Evolutionary conservation across 306 rosid species (phyloP), one percentile per base, ranked within the genome.

Genomic region (Cucurbita argyrosperma): DNA sequence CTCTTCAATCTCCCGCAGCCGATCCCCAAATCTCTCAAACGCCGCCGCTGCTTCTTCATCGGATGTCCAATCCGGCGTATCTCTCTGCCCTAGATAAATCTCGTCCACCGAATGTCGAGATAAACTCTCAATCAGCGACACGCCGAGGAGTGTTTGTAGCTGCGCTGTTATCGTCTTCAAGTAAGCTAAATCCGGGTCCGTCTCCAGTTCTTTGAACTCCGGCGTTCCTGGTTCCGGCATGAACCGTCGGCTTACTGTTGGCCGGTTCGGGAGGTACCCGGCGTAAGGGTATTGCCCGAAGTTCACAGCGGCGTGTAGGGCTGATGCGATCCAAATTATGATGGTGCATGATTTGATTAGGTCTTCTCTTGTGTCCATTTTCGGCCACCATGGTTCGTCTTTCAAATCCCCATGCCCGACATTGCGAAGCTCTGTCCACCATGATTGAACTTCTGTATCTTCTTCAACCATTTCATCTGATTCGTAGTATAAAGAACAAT

Each of bases 211-310:
- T 19, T 51, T 82, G 39, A 78, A 89, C 69, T 91, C 99, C 0
- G 83, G 74, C 0, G 96, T 94, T 8, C 99, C 99, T 10, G 86
- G 82, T 87, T 91, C 97, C 0, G 99, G 99, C 97, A 94, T 88
- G 90, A 94, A 91, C 63, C 92, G 87, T 6, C 99, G 95, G 74
- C 97, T 94, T 60, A 91, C 87, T 0, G 97, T 94, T 43, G 99
- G 99, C 13, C 99, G 96, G 71, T 94, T 94, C 0, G 97, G 99
- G 73, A 94, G 96, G 83, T 80, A 91, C 2, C 99, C 99, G 8
- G 96, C 99, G 52, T 89, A 94, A 30, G 96, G 90, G 76, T 91
- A 94, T 26, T 94, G 97, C 71, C 99, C 97, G 74, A 94, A 94
- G 53, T 94, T 94, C 35, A 94, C 97, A 1, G 99, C 99, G 19